Conservation (phyloP, 2,329 filamentous ascomycete genomes). For the Neonectria neomacrospora region DNA sequence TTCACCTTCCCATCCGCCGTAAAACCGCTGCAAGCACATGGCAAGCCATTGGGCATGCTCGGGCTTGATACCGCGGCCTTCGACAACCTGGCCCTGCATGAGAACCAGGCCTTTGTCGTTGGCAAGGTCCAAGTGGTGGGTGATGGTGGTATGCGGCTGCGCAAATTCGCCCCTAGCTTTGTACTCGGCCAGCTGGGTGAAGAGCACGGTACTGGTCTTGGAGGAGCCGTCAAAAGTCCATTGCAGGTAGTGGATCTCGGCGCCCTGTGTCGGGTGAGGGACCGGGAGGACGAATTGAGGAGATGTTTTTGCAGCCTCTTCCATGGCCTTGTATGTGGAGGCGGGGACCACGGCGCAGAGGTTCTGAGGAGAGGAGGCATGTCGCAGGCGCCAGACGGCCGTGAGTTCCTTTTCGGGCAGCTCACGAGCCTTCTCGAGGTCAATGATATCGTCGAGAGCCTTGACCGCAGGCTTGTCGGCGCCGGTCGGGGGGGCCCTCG, state of each 20-base stretch:
- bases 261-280: constrained; percentile 73
- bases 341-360: constrained; percentile 87
- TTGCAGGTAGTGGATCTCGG: constrained; percentile 96
- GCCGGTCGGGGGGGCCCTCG: constrained; percentile 31
- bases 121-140: constrained; percentile 86
- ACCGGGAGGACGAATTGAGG: constrained; percentile 94
- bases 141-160: constrained; percentile 91
- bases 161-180: constrained; percentile 91
- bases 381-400: constrained; percentile 88
- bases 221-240: constrained; percentile 85
- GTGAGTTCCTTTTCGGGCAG: constrained; percentile 86
- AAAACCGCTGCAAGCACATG: constrained; percentile 95
- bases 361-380: constrained; percentile 76
- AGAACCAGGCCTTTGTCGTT: constrained; percentile 81
- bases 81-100: constrained; percentile 83
- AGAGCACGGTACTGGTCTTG: constrained; percentile 80
- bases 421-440: constrained; percentile 78
- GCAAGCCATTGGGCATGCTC: constrained; percentile 90
- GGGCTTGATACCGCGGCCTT: constrained; percentile 78
- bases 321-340: constrained; percentile 78
- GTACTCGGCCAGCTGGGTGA: constrained; percentile 93
- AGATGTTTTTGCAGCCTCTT: constrained; percentile 74
- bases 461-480: constrained; percentile 52
- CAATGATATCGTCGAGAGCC: constrained; percentile 68
- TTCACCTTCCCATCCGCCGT: constrained; percentile 71